These are phyloP conservation scores for Citrullus colocynthis DNA, from an alignment of 306 rosid species.

Conservation along the genomic window DNA sequence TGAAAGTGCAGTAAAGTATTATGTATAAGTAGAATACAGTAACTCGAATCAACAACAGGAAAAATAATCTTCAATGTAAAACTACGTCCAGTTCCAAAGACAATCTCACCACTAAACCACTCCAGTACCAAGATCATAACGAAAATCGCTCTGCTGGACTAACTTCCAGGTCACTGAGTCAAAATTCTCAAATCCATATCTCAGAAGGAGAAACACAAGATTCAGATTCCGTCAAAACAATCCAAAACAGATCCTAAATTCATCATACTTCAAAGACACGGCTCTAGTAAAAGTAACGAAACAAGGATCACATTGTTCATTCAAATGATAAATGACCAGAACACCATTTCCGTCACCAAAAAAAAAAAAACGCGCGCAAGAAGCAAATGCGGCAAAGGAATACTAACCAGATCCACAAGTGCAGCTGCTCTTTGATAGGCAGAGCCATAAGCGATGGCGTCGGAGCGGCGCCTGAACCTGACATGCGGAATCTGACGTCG, in stretches of 20 bases:
- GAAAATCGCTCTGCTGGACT: background rate
- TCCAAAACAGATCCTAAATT: background rate
- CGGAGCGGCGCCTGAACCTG: slow-evolving; percentile 30
- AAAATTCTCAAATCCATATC: background rate
- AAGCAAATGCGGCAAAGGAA: background rate
- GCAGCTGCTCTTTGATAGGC: slow-evolving; percentile 74
- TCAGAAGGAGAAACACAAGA: background rate
- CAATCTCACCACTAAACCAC: background rate
- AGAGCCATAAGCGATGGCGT: slow-evolving; percentile 67
- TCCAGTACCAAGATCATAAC: background rate
- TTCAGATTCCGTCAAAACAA: background rate
- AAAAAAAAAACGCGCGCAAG: background rate
- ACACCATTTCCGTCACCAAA: background rate
- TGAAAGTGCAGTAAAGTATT: background rate
- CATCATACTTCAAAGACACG: background rate
- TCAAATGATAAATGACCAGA: background rate
- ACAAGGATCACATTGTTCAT: background rate
- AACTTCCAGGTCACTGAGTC: background rate
- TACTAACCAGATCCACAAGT: slow-evolving; percentile 70
- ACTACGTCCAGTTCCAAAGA: background rate
- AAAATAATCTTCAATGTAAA: background rate
- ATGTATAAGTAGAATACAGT: background rate
- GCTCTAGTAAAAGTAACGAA: background rate
- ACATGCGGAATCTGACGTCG: background rate
- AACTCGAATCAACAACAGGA: background rate